phyloP scores from a whole-genome alignment of 1,284 basidiomycete species.

The Caloboletus firmus region DNA sequence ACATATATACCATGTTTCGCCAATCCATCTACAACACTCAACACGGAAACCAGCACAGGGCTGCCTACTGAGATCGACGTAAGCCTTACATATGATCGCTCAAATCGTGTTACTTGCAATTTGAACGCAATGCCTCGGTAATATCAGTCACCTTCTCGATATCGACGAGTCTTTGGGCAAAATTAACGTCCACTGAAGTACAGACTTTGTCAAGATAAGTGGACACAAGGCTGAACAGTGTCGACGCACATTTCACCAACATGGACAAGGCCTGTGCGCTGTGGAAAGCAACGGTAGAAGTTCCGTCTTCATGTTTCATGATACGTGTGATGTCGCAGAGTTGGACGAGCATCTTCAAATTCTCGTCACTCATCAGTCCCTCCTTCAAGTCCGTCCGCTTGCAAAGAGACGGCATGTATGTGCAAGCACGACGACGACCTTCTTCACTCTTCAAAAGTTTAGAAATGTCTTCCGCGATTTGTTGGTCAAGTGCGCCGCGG shows the following conservation, averaged over 20 bases:
- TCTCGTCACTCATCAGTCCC: conserved; percentile 19
- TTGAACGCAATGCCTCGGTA: conserved; percentile 14
- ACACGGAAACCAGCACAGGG: conserved; percentile 23
- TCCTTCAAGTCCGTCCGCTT: conserved; percentile 18
- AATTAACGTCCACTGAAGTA: conserved; percentile 15
- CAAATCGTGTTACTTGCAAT: conserved; percentile 13
- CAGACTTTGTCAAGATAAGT: neutral
- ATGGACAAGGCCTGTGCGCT: conserved; percentile 31
- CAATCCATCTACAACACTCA: conserved; percentile 23
- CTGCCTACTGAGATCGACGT: conserved; percentile 12
- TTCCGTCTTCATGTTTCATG: conserved; percentile 17
- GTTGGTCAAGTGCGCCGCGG: conserved; percentile 3
- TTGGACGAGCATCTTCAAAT: conserved; percentile 21
- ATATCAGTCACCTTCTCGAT: conserved; percentile 23
- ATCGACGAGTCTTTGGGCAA: conserved; percentile 17
- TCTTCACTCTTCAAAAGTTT: conserved; percentile 11
- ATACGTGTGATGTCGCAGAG: conserved; percentile 18
- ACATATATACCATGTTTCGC: conserved; percentile 18
- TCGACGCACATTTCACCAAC: conserved; percentile 25
- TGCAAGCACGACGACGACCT: conserved; percentile 27
- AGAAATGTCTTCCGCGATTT: conserved; percentile 18
- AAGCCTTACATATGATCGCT: neutral
- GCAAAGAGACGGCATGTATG: conserved; percentile 32
- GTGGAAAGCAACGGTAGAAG: conserved; percentile 24
- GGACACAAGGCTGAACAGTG: neutral